Conservation (phyloP, 129 eudicot genomes). For the Centrapalus pauciflorus region DNA sequence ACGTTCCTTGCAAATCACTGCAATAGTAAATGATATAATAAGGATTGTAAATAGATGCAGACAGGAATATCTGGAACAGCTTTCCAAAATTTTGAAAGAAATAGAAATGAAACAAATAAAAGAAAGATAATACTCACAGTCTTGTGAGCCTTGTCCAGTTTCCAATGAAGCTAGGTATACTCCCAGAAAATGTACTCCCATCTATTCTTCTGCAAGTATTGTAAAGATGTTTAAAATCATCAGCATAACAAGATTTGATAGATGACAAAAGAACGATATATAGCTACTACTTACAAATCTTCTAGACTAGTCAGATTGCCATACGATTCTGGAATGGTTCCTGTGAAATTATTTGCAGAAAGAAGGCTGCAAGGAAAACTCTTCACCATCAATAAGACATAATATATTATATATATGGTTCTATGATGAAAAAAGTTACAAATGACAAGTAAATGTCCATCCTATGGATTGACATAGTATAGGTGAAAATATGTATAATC, state of each 20-base stretch:
- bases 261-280: not conserved
- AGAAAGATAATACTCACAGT: slow-evolving; percentile 48
- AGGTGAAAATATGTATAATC: not conserved
- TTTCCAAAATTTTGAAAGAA: not conserved
- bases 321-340: slow-evolving; percentile 71
- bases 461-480: not conserved
- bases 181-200: slow-evolving; percentile 73
- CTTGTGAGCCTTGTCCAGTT: slow-evolving; percentile 55
- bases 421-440: not conserved
- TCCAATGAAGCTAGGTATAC: slow-evolving; percentile 80
- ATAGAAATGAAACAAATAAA: not conserved
- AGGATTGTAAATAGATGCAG: not conserved
- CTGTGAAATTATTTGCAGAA: slow-evolving; percentile 72
- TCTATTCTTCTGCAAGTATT: slow-evolving; percentile 70
- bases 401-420: not conserved
- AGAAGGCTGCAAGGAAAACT: slow-evolving; percentile 61
- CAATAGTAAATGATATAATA: slow-evolving; percentile 1
- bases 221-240: slow-evolving; percentile 9
- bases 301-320: slow-evolving; percentile 58
- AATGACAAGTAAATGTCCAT: not conserved
- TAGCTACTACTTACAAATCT: slow-evolving; percentile 53
- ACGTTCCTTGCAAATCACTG: slow-evolving; percentile 84
- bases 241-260: not conserved
- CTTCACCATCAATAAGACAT: slow-evolving; percentile 1
- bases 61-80: not conserved